Evolutionary conservation across 1,139 yeast species (phyloP).

Genomic region (Saccharomyces hybrid): DNA sequence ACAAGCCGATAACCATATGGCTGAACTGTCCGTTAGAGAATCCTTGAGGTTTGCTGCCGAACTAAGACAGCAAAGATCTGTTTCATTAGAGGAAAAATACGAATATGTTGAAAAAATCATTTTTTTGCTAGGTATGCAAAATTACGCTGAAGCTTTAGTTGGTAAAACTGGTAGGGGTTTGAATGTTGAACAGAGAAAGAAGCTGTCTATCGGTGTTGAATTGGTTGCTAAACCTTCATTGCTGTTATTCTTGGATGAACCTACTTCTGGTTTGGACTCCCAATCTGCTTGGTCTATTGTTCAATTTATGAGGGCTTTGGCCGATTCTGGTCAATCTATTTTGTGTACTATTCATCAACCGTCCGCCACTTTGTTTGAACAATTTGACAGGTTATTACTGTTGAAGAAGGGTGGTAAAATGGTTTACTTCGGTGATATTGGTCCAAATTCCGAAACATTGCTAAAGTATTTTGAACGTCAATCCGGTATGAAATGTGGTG

Average conservation of each 20-base stretch:
- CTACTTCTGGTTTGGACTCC: constrained; percentile 54
- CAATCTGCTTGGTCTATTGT: constrained; percentile 55
- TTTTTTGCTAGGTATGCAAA: constrained; percentile 48
- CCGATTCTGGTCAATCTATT: constrained; percentile 50
- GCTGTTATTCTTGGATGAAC: constrained; percentile 48
- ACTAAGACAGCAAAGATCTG: constrained; percentile 46
- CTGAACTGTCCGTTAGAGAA: constrained; percentile 53
- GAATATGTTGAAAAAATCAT: constrained; percentile 57
- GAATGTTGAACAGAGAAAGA: constrained; percentile 60
- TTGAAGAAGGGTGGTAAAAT: constrained; percentile 53
- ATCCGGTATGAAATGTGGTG: constrained; percentile 42
- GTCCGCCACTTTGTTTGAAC: constrained; percentile 47
- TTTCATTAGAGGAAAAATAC: constrained; percentile 43
- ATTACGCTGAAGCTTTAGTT: constrained; percentile 56
- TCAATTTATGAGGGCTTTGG: constrained; percentile 43
- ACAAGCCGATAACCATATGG: constrained; percentile 56
- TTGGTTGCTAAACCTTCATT: constrained; percentile 49
- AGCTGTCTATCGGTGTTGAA: constrained; percentile 58
- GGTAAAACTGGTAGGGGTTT: constrained; percentile 53
- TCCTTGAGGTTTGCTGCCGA: constrained; percentile 54
- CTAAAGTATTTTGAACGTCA: constrained; percentile 50
- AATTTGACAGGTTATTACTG: constrained; percentile 44
- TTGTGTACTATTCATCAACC: constrained; percentile 55
- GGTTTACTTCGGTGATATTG: constrained; percentile 63
- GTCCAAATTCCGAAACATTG: constrained; percentile 44